These are phyloP conservation scores for Rhododendron griersonianum DNA, from an alignment of 148 eudicot species.

Conservation along the genomic window DNA sequence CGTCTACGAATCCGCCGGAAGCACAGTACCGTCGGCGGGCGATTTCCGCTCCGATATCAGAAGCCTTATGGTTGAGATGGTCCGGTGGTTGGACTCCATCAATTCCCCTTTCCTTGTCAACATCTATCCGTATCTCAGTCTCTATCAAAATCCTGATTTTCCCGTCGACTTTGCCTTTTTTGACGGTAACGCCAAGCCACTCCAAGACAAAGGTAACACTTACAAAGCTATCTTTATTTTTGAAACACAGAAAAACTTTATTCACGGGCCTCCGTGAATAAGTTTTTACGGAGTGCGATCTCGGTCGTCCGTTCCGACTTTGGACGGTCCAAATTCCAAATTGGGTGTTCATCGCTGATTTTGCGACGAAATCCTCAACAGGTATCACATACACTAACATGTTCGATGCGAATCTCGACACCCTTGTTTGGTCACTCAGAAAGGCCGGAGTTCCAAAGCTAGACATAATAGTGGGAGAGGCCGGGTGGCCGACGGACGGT, in stretches of 20 bases:
- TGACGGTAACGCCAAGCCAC: constrained; percentile 44
- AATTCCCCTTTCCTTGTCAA: constrained; percentile 60
- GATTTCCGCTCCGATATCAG: constrained; percentile 63
- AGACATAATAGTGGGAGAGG: constrained; percentile 71
- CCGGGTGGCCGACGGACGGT: constrained; percentile 97
- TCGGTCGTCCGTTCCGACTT: too few relatives aligned
- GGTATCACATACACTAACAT: constrained; percentile 54
- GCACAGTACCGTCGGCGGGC: constrained; percentile 64
- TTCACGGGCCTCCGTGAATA: too few relatives aligned
- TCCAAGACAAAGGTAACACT: constrained; percentile 50
- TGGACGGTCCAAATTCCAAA: too few relatives aligned
- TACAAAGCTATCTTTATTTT: not conserved
- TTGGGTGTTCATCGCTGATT: not conserved
- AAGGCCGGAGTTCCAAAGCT: constrained; percentile 57
- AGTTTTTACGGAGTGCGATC: too few relatives aligned
- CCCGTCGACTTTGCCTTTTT: constrained; percentile 87
- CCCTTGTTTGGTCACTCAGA: constrained; percentile 66
- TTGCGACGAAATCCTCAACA: not conserved
- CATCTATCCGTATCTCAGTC: constrained; percentile 91
- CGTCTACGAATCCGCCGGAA: constrained; percentile 53
- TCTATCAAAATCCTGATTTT: constrained; percentile 69
- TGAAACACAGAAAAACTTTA: too few relatives aligned
- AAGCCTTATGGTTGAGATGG: constrained; percentile 54
- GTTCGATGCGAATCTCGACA: constrained; percentile 87
- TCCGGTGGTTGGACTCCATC: constrained; percentile 52